Conservation (phyloP, 768 basidiomycete genomes). For the Lentinula raphanica region DNA sequence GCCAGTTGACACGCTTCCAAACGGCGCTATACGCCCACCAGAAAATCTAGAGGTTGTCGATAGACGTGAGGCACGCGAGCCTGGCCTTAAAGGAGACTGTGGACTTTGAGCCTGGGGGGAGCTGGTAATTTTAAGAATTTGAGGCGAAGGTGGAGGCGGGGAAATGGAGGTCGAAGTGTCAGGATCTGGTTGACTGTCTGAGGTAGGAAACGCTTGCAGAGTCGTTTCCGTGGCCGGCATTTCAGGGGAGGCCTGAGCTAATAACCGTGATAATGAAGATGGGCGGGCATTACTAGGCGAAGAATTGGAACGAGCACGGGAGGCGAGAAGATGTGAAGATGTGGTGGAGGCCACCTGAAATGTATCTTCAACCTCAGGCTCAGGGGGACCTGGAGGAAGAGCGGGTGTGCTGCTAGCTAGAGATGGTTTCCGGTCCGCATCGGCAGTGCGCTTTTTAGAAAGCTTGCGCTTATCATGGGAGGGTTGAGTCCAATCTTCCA, state of each 20-base stretch:
- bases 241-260: slow-evolving; percentile 67
- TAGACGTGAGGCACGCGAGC: slow-evolving; percentile 64
- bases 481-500: slow-evolving; percentile 89
- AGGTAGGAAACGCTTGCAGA: slow-evolving; percentile 9
- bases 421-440: slow-evolving; percentile 28
- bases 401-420: slow-evolving; percentile 29
- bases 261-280: slow-evolving; percentile 72
- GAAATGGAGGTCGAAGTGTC: no score
- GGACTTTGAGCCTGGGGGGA: slow-evolving; percentile 30
- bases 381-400: slow-evolving; percentile 57
- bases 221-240: slow-evolving; percentile 18
- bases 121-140: slow-evolving; percentile 26
- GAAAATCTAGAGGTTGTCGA: slow-evolving; percentile 70
- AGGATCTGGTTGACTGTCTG: slow-evolving; percentile 24
- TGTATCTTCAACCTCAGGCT: slow-evolving; percentile 68
- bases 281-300: slow-evolving; percentile 61
- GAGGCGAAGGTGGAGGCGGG: slow-evolving; percentile 33
- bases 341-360: slow-evolving; percentile 61
- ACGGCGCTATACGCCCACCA: slow-evolving; percentile 51
- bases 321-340: slow-evolving; percentile 64
- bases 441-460: slow-evolving; percentile 44
- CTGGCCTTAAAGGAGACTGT: slow-evolving; percentile 63
- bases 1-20: slow-evolving; percentile 42
- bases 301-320: slow-evolving; percentile 59
- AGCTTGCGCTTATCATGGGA: slow-evolving; percentile 56